These are phyloP conservation scores for Rhizopus arrhizus DNA, from an alignment of 371 early-diverging fungal genomes.

Conservation along the genomic window DNA sequence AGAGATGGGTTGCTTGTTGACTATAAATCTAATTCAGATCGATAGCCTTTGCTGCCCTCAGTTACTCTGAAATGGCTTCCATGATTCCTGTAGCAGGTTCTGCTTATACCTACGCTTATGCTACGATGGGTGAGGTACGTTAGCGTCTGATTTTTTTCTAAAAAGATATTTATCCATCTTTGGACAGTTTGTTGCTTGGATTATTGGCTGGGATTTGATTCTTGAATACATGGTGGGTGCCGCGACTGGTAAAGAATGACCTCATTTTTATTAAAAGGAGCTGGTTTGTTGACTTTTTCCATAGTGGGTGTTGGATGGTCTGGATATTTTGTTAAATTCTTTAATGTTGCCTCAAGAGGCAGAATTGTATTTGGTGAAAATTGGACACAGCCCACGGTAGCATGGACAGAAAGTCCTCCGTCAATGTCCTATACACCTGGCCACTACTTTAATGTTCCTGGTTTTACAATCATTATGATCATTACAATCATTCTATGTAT, in stretches of 20 bases:
- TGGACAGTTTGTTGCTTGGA: slow-evolving; percentile 69
- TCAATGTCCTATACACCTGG: slow-evolving; percentile 49
- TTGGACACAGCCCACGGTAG: slow-evolving; percentile 67
- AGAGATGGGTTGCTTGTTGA: not conserved
- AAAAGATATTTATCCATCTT: not conserved
- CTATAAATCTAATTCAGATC: not conserved
- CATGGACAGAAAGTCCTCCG: slow-evolving; percentile 53
- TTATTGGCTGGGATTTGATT: slow-evolving; percentile 85
- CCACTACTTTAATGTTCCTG: slow-evolving; percentile 74
- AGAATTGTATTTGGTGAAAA: slow-evolving; percentile 39
- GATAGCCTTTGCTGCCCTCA: slow-evolving; percentile 70
- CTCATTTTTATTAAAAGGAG: not conserved
- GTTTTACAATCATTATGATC: slow-evolving; percentile 64
- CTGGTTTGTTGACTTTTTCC: slow-evolving; percentile 5
- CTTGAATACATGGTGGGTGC: slow-evolving; percentile 82
- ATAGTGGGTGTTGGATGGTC: slow-evolving; percentile 73
- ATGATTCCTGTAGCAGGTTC: slow-evolving; percentile 86
- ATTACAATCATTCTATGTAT: slow-evolving; percentile 61
- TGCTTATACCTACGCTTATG: slow-evolving; percentile 82
- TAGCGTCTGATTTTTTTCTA: not conserved
- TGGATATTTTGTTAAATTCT: slow-evolving; percentile 72
- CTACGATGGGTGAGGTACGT: slow-evolving; percentile 76
- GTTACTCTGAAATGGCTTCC: slow-evolving; percentile 82
- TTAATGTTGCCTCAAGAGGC: slow-evolving; percentile 58
- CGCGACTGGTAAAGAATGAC: slow-evolving; percentile 57